These are phyloP conservation scores for Trypanosoma theileri DNA, from an alignment of 208 protist species.

Conservation along the genomic window DNA sequence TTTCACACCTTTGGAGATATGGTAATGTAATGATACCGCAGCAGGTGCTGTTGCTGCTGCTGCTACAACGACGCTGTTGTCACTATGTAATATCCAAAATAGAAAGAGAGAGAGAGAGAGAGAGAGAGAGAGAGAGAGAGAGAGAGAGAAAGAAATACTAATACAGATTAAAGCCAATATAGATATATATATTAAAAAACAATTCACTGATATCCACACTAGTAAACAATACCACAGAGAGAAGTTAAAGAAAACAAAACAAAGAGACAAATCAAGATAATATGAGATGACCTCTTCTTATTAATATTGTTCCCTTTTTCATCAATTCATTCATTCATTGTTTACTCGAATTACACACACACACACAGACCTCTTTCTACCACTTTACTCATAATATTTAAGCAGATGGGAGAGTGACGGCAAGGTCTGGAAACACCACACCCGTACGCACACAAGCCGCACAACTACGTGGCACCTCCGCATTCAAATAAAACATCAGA, in stretches of 20 bases:
- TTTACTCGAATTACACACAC: neutral
- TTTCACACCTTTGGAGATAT: no score
- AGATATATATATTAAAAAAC: no score
- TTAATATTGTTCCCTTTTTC: neutral
- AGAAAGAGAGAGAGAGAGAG: conserved; percentile 17
- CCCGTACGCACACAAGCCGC: neutral
- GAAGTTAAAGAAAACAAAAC: no score
- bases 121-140: conserved; percentile 10
- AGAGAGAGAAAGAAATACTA: conserved; percentile 13
- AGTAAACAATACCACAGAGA: no score
- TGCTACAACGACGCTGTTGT: no score
- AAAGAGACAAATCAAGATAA: neutral
- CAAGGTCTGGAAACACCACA: conserved; percentile 5
- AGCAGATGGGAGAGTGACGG: neutral
- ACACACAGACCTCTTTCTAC: neutral
- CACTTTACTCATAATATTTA: neutral
- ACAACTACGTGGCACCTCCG: conserved; percentile 3
- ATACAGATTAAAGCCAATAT: no score
- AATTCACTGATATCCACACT: no score
- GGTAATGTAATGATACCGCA: no score
- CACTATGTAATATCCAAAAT: neutral
- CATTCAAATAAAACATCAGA: conserved; percentile 55
- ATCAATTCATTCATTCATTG: neutral
- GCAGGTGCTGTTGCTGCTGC: no score
- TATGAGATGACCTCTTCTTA: neutral